Conservation (phyloP, 2,329 filamentous ascomycete genomes). For the Thielaviopsis populi region DNA sequence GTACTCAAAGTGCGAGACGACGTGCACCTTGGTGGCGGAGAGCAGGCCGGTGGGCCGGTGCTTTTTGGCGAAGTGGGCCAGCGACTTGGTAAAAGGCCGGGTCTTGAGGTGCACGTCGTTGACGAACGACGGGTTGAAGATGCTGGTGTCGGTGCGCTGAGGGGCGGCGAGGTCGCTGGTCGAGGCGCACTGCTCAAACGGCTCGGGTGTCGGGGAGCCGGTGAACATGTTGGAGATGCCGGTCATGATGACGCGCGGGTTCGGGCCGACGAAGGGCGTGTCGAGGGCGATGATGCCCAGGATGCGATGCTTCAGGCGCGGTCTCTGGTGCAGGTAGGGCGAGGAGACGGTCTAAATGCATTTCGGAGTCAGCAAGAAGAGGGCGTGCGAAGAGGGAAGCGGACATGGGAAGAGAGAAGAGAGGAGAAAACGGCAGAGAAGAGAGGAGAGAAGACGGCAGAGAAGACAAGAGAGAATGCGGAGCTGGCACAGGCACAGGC, state of each 20-base stretch:
- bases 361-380: too few species aligned
- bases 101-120: slow-evolving; percentile 60
- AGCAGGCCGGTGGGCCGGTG: slow-evolving; percentile 56
- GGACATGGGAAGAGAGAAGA: too few species aligned
- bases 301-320: slow-evolving; percentile 52
- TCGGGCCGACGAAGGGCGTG: slow-evolving; percentile 73
- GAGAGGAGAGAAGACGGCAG: too few species aligned
- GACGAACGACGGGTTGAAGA: slow-evolving; percentile 59
- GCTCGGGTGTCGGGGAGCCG: slow-evolving; percentile 22
- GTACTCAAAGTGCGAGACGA: slow-evolving; percentile 72
- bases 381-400: too few species aligned
- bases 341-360: background rate
- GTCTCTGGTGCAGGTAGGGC: background rate
- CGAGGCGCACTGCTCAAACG: background rate
- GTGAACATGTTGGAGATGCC: slow-evolving; percentile 66
- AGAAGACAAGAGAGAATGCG: too few species aligned
- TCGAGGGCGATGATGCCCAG: slow-evolving; percentile 72
- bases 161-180: slow-evolving; percentile 1
- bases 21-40: slow-evolving; percentile 54
- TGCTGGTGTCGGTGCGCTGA: slow-evolving; percentile 29
- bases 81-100: slow-evolving; percentile 50
- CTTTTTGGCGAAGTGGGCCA: slow-evolving; percentile 68
- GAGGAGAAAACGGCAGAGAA: too few species aligned
- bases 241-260: slow-evolving; percentile 73
- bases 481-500: too few species aligned